A percentile compares a stretch with the other conserved stretches of the same genome.
These are phyloP conservation scores for Lithocarpus polystachyus DNA, from an alignment of 306 rosid genomes.

Conservation along the genomic window DNA sequence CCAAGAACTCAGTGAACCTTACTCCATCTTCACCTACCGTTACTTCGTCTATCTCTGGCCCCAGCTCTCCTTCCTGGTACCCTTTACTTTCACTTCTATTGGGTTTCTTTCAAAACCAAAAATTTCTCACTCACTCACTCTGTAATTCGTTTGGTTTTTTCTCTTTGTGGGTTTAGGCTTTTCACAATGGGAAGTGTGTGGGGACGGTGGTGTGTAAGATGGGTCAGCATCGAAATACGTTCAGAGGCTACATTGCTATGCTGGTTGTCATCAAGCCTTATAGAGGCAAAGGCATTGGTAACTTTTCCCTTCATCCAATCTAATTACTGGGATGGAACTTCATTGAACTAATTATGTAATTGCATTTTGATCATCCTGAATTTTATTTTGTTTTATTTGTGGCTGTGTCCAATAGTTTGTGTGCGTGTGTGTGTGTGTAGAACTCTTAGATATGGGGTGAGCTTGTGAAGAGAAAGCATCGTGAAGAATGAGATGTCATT, in stretches of 20 bases:
- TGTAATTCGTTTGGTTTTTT: neutral
- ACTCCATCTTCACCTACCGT: constrained; percentile 95
- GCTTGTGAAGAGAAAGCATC: neutral
- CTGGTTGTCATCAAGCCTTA: constrained; percentile 85
- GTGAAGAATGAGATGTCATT: neutral
- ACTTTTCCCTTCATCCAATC: neutral
- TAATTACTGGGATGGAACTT: too few relatives aligned
- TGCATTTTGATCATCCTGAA: neutral
- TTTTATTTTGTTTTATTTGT: too few relatives aligned
- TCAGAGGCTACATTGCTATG: constrained; percentile 97
- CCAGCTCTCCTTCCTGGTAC: constrained; percentile 83
- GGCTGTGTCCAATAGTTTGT: neutral
- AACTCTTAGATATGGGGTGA: neutral
- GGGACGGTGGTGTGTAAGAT: constrained; percentile 97
- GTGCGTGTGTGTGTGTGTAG: neutral
- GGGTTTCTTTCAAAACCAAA: neutral
- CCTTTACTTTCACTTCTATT: neutral
- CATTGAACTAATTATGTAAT: neutral
- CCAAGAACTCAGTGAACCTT: constrained; percentile 95
- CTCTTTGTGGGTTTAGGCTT: constrained; percentile 47
- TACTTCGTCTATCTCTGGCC: constrained; percentile 98
- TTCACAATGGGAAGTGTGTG: constrained; percentile 80
- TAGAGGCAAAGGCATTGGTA: constrained; percentile 93
- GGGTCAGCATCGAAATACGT: constrained; percentile 87
- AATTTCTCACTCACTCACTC: neutral